phyloP scores from a whole-genome alignment of 2,329 filamentous ascomycete species.

The Aspergillus novofumigatus region DNA sequence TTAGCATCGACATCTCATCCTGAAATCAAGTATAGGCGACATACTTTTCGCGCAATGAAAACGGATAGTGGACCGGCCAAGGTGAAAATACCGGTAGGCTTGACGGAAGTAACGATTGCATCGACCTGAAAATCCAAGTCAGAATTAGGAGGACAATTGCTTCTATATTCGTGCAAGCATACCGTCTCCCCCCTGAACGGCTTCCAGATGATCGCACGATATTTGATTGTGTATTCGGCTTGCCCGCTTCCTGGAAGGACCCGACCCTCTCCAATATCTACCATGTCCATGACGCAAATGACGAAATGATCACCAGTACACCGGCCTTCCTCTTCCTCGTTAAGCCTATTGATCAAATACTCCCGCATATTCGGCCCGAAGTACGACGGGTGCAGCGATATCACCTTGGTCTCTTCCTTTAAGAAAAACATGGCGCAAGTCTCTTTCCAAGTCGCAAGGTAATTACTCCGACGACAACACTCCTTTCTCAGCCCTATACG shows the following conservation, averaged over 20 bases:
- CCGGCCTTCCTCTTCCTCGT: slow-evolving; percentile 90
- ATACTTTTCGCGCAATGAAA: slow-evolving; percentile 64
- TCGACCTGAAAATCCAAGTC: slow-evolving; percentile 63
- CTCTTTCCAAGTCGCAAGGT: neutral
- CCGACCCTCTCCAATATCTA: slow-evolving; percentile 88
- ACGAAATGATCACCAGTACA: slow-evolving; percentile 97
- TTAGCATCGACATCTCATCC: slow-evolving; percentile 11
- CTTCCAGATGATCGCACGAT: slow-evolving; percentile 94
- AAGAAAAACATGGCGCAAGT: slow-evolving; percentile 84
- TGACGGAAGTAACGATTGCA: slow-evolving; percentile 86
- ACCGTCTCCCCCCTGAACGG: slow-evolving; percentile 98
- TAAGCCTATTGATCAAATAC: slow-evolving; percentile 80
- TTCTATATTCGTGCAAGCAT: slow-evolving; percentile 38
- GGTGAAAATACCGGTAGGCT: slow-evolving; percentile 76
- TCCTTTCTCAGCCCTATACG: neutral
- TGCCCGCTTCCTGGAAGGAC: slow-evolving; percentile 88
- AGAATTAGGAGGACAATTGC: slow-evolving; percentile 17
- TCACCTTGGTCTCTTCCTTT: slow-evolving; percentile 90
- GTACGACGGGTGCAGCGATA: slow-evolving; percentile 93
- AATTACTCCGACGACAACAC: neutral
- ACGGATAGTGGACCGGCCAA: slow-evolving; percentile 47
- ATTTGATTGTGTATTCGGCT: slow-evolving; percentile 91
- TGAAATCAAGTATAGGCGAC: slow-evolving; percentile 29
- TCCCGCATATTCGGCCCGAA: slow-evolving; percentile 93
- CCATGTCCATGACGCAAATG: slow-evolving; percentile 95